Base-by-base conservation (phyloP, 1,284 basidiomycete genomes). In the Chondrostereum purpureum region DNA sequence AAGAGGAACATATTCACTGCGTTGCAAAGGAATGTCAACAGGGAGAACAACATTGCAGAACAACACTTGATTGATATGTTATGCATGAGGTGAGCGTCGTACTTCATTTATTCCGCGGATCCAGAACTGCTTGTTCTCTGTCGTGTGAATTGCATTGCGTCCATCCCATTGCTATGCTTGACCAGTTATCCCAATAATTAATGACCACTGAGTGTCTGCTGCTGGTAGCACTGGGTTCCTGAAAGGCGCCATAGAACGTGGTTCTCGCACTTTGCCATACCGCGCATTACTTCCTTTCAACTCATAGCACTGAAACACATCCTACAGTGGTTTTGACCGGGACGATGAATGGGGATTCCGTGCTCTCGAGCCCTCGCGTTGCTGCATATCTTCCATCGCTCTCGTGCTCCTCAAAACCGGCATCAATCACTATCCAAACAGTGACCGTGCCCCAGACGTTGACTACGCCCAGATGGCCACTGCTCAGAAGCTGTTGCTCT, bases 11-110 rank as follows among this genome's bases (percentile, higher is more conserved):
- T 99, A 58, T 99, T 99, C 63, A 96, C 96, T 2, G 95, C 95
- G 17, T 70, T 99, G 49, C 95, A 99, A 73, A 76, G 96, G 56
- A 99, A 99, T 65, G 93, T 99, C 50, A 96, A 96, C 71, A 96
- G 96, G 73, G 95, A 98, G 72, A 98, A 98, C 65, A 99, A 99
- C 63, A 75, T 97, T 53, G 95, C 95, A 13, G 95, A 99, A 67
- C 95, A 98, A 69, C 95, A 99, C 69, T 72, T 99, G 53, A 99
- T 99, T 66, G 96, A 99, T 69, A 99, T 99, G 95, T 77, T 99
- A 45, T 99, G 96, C 70, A 97, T 98, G 92, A 95, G 91, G 93
- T 93, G 61, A 49, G 75, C 59, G 34, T 38, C n/a, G n/a, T n/a
- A n/a, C 35, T 39, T 16, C 19, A 8, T 45, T 56, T 39, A 16